Percentiles rank a stretch among this genome's conserved stretches.
Evolutionary conservation across 2,329 filamentous ascomycete genomes (phyloP).

Genomic region (Aspergillus luchuensis): DNA sequence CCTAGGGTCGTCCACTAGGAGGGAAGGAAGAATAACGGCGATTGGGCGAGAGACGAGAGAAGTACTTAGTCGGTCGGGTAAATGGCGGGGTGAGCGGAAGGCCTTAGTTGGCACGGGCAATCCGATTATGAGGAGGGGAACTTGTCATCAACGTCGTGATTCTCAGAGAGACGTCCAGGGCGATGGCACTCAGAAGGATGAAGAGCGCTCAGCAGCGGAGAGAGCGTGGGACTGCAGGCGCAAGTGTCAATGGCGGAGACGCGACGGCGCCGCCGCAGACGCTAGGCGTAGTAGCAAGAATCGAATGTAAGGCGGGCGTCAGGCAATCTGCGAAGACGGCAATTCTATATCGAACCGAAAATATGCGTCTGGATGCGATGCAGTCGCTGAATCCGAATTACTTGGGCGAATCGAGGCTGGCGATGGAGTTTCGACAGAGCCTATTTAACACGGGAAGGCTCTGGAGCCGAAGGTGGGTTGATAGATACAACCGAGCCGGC

Average conservation of each 20-base stretch:
- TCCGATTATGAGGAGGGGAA: constrained; percentile 6
- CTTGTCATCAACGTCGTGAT: constrained; percentile 21
- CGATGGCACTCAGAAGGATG: constrained; percentile 11
- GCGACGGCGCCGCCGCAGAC: constrained; percentile 20
- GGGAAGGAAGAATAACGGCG: neutral
- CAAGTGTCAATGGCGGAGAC: constrained; percentile 17
- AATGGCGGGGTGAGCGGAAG: constrained; percentile 3
- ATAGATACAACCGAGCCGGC: neutral
- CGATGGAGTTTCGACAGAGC: neutral
- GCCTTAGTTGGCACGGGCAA: constrained; percentile 13
- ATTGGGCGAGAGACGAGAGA: neutral
- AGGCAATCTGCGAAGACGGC: neutral
- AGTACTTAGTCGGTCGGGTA: constrained; percentile 1
- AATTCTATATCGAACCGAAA: neutral
- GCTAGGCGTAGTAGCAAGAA: constrained; percentile 12
- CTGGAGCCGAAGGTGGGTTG: neutral
- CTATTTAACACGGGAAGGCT: neutral
- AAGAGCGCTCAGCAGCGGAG: constrained; percentile 4
- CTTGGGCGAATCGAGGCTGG: neutral
- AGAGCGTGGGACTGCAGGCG: constrained; percentile 6
- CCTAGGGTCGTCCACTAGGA: neutral
- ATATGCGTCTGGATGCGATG: neutral
- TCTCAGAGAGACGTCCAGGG: neutral
- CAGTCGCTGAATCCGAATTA: neutral
- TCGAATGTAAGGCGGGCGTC: constrained; percentile 8